Percentiles rank a stretch among this genome's conserved stretches.
These are phyloP conservation scores for Dryas integrifolia DNA, from an alignment of 331 rosid species.

Conservation along the genomic window DNA sequence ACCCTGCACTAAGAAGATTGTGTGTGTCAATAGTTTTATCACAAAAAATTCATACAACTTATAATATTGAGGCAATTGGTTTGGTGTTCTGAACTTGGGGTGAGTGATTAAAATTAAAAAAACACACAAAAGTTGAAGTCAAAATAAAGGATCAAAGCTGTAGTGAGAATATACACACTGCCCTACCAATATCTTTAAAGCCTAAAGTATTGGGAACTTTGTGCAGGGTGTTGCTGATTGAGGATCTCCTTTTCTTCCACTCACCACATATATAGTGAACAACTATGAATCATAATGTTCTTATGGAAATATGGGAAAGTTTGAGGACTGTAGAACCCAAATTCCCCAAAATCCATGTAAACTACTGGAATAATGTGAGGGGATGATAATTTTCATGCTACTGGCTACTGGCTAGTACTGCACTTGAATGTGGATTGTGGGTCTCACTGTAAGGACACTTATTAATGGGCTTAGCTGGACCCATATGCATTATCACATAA, in stretches of 20 bases:
- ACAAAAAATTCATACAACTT: too few relatives aligned
- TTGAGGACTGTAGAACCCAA: neutral
- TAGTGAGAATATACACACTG: conserved; percentile 28
- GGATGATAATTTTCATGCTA: conserved; percentile 2
- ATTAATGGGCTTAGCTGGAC: conserved; percentile 11
- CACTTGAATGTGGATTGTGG: neutral
- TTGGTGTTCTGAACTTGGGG: neutral
- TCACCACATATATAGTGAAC: conserved; percentile 1
- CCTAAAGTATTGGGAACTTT: conserved; percentile 27
- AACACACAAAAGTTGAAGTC: neutral
- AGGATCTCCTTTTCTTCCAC: conserved; percentile 26
- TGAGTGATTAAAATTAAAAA: neutral
- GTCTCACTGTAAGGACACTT: neutral
- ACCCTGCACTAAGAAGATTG: neutral
- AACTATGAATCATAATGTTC: conserved; percentile 32
- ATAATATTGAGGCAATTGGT: neutral
- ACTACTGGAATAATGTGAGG: neutral
- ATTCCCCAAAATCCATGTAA: neutral
- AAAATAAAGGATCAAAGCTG: conserved; percentile 3
- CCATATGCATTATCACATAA: neutral
- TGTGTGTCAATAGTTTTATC: neutral
- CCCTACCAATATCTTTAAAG: conserved; percentile 22
- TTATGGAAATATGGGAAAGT: conserved; percentile 51
- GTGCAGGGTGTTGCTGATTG: conserved; percentile 21
- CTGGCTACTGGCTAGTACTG: neutral